Percentiles rank a stretch among this genome's conserved stretches.
Evolutionary conservation across 441 rosid genomes (phyloP).

Genomic region (Gossypium schwendimanii): DNA sequence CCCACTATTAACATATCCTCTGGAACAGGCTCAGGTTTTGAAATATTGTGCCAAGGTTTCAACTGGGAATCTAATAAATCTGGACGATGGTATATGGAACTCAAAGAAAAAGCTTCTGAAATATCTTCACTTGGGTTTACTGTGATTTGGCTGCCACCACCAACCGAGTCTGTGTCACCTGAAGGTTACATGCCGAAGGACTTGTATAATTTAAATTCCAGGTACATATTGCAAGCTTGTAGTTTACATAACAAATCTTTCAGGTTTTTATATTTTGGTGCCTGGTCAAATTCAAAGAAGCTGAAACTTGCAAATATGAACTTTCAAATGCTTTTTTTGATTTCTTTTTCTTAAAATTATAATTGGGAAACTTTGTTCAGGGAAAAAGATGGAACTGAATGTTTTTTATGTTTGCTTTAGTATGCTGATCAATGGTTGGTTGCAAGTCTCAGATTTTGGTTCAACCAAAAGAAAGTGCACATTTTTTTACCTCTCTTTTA

Average conservation of each 20-base stretch:
- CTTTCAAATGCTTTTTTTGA: neutral
- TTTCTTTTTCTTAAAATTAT: neutral
- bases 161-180: slow-evolving; percentile 94
- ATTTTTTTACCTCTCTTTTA: neutral
- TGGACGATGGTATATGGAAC: slow-evolving; percentile 76
- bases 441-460: neutral
- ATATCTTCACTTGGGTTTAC: slow-evolving; percentile 77
- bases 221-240: slow-evolving; percentile 36
- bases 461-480: slow-evolving; percentile 7
- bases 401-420: neutral
- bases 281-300: neutral
- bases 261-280: neutral
- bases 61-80: slow-evolving; percentile 98
- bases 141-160: slow-evolving; percentile 90
- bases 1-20: slow-evolving; percentile 47
- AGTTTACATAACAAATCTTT: slow-evolving; percentile 1
- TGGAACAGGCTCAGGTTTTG: slow-evolving; percentile 80
- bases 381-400: neutral
- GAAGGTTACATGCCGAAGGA: slow-evolving; percentile 99
- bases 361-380: neutral
- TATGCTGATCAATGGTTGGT: neutral
- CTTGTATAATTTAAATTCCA: slow-evolving; percentile 80
- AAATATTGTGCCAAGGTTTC: slow-evolving; percentile 89
- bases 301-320: neutral
- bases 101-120: slow-evolving; percentile 59